These are phyloP conservation scores for Chaetomium tenue DNA, from an alignment of 495 filamentous ascomycete species.

Conservation along the genomic window DNA sequence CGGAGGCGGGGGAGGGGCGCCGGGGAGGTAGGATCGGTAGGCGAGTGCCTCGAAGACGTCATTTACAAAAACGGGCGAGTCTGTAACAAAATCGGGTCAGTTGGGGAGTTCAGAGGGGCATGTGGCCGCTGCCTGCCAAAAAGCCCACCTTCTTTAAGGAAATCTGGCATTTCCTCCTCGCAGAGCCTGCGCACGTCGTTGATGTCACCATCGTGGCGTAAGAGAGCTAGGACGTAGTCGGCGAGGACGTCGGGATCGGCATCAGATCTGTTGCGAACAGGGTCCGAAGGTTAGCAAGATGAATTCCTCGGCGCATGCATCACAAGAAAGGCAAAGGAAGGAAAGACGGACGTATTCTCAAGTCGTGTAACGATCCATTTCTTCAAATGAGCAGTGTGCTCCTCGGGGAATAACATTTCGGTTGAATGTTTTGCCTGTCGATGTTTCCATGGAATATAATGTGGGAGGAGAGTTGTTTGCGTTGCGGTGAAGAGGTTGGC, in stretches of 20 bases:
- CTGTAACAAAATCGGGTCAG: slow-evolving; percentile 38
- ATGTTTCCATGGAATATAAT: slow-evolving; percentile 2
- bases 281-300: slow-evolving; percentile 6
- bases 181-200: slow-evolving; percentile 70
- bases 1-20: slow-evolving; percentile 47
- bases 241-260: slow-evolving; percentile 93
- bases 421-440: not conserved
- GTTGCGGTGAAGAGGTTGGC: not conserved
- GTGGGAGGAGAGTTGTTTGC: not conserved
- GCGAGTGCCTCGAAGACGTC: slow-evolving; percentile 76
- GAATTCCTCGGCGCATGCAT: not conserved
- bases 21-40: slow-evolving; percentile 60
- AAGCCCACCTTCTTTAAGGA: slow-evolving; percentile 72
- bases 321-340: not conserved
- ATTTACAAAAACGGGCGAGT: slow-evolving; percentile 73
- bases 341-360: slow-evolving; percentile 73
- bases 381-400: slow-evolving; percentile 71
- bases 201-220: slow-evolving; percentile 74
- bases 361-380: slow-evolving; percentile 86
- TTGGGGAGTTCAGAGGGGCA: not conserved
- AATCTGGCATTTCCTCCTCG: slow-evolving; percentile 79
- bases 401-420: slow-evolving; percentile 76
- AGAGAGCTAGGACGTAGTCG: slow-evolving; percentile 91
- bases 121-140: not conserved
- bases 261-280: slow-evolving; percentile 66